A percentile compares a stretch with the other conserved stretches of the same genome.
Conservation (phyloP, 768 basidiomycete genomes). For the Leccinum ochraceum region DNA sequence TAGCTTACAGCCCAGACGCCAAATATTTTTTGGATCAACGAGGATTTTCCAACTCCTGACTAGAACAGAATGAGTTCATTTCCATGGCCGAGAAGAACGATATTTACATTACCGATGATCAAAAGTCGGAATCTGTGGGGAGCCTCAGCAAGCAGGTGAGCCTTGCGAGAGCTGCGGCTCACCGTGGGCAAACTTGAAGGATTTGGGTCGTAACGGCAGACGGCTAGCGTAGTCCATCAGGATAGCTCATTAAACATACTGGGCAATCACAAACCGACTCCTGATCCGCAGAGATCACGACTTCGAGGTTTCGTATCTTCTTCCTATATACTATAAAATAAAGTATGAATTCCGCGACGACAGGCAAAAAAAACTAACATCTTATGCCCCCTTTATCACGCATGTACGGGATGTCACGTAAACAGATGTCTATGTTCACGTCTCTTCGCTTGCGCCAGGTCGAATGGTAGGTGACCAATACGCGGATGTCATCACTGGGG, state of each 20-base stretch:
- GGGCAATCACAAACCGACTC: background rate
- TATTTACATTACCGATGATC: background rate
- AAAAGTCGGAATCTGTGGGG: background rate
- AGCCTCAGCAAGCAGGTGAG: background rate
- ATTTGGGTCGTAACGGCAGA: background rate
- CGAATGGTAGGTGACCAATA: background rate
- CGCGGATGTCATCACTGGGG: background rate
- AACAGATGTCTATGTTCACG: background rate
- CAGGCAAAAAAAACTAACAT: background rate
- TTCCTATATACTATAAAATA: background rate
- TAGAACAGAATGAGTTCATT: background rate
- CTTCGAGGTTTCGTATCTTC: background rate
- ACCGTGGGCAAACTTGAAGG: background rate
- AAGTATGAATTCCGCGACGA: background rate
- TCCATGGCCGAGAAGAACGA: rapidly evolving
- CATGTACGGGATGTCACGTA: background rate
- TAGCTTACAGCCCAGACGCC: background rate
- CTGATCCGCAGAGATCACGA: background rate
- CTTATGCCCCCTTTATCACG: background rate
- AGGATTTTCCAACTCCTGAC: background rate
- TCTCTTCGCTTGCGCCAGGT: background rate
- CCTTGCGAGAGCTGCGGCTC: background rate
- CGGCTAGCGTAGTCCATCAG: background rate
- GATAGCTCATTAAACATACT: background rate
- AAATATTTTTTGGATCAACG: background rate